Conservation (phyloP, 2,329 filamentous ascomycete species). For the Fusarium euwallaceae region DNA sequence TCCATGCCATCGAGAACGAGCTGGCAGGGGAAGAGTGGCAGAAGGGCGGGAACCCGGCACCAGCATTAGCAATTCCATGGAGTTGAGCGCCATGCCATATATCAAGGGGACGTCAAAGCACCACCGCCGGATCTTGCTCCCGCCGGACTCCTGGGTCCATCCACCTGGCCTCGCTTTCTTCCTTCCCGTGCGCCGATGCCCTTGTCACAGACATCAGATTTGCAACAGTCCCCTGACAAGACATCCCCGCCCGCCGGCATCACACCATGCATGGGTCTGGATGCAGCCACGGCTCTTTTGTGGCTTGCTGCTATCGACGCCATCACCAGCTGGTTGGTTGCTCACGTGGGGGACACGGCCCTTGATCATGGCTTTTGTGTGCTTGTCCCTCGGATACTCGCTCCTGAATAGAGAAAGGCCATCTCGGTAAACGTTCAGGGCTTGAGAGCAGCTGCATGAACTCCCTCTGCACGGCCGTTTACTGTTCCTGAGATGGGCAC, state of each 20-base stretch:
- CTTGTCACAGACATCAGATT: background rate
- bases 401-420: background rate
- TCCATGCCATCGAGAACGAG: conserved; percentile 7
- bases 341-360: conserved; percentile 2
- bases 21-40: background rate
- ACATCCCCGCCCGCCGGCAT: background rate
- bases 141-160: background rate
- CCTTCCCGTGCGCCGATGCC: background rate
- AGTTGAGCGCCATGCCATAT: conserved; percentile 8
- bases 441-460: background rate
- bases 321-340: background rate
- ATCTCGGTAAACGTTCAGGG: background rate
- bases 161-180: background rate
- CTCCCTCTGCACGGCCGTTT: conserved; percentile 1
- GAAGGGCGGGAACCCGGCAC: conserved; percentile 3
- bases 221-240: background rate
- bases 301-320: conserved; percentile 35
- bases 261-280: conserved; percentile 23
- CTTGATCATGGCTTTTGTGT: background rate
- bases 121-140: background rate
- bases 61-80: background rate
- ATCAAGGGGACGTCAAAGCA: background rate
- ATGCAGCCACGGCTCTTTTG: conserved; percentile 18
- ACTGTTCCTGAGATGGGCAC: conserved; percentile 1
- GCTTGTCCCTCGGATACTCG: background rate